A percentile compares a stretch with the other conserved stretches of the same genome.
Conservation (phyloP, 768 basidiomycete genomes). For the Auricularia heimuer region DNA sequence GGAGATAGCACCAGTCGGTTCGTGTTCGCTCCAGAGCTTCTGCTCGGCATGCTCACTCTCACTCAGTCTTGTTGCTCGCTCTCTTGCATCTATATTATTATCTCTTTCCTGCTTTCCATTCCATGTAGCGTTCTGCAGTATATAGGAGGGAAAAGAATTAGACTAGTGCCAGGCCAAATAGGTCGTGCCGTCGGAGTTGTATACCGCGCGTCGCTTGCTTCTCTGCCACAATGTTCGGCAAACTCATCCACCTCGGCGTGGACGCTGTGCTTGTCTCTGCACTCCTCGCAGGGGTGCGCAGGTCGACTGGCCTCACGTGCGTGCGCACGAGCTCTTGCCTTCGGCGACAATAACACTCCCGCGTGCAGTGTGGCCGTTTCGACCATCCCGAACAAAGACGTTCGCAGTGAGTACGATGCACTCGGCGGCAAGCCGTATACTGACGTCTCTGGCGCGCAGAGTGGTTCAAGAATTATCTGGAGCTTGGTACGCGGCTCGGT, state of each 20-base stretch:
- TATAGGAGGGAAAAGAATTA: background rate
- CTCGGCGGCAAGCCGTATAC: background rate
- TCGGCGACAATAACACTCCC: background rate
- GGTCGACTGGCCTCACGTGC: constrained; percentile 80
- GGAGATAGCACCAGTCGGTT: background rate
- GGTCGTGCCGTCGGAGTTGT: background rate
- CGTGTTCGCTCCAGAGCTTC: background rate
- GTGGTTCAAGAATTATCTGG: constrained; percentile 65
- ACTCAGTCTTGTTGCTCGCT: background rate
- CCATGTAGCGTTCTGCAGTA: background rate
- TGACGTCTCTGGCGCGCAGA: constrained; percentile 32
- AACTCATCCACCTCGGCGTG: constrained; percentile 59
- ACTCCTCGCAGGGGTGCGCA: constrained; percentile 74
- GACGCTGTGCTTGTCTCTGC: constrained; percentile 74
- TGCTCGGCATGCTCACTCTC: background rate
- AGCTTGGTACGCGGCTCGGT: constrained; percentile 47
- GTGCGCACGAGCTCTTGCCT: constrained; percentile 19
- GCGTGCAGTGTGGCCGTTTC: constrained; percentile 54
- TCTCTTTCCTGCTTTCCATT: background rate
- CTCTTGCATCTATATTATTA: background rate
- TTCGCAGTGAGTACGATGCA: constrained; percentile 54
- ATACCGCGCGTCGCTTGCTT: background rate
- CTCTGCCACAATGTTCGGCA: constrained; percentile 44
- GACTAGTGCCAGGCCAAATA: background rate
- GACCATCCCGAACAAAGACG: constrained; percentile 75